phyloP scores from a whole-genome alignment of 164 flowering plant species.

The Santalum album region DNA sequence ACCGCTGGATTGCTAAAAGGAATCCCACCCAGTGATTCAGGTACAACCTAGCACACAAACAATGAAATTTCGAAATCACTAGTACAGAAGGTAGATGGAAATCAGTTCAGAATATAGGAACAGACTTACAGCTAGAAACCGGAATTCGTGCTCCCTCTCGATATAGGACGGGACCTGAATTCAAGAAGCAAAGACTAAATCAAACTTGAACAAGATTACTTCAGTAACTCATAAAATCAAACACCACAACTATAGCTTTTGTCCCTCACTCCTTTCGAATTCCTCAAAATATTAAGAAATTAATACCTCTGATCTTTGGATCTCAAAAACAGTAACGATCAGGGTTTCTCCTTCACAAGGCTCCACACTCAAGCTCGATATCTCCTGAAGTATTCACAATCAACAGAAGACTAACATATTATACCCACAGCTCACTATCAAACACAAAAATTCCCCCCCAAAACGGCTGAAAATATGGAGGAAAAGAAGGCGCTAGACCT shows the following conservation, averaged over 20 bases:
- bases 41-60: constrained; percentile 42
- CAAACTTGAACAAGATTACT: neutral
- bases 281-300: too few species aligned
- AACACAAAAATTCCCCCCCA: neutral
- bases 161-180: constrained; percentile 71
- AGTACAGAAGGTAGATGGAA: neutral
- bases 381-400: constrained; percentile 46
- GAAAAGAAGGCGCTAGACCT: neutral
- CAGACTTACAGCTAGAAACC: constrained; percentile 76
- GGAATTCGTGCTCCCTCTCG: constrained; percentile 85
- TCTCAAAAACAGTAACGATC: constrained; percentile 76
- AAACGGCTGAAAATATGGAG: neutral
- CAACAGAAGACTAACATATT: neutral
- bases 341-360: constrained; percentile 83
- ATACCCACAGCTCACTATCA: too few species aligned
- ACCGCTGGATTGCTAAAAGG: constrained; percentile 52
- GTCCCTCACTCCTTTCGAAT: too few species aligned
- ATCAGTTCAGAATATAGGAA: neutral
- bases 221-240: too few species aligned
- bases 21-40: constrained; percentile 60
- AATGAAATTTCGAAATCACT: neutral
- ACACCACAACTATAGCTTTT: too few species aligned
- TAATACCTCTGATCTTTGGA: constrained; percentile 62
- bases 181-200: constrained; percentile 1
- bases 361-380: constrained; percentile 91